These are phyloP conservation scores for Solanum habrochaites DNA, from an alignment of 257 asterid species.

Conservation along the genomic window DNA sequence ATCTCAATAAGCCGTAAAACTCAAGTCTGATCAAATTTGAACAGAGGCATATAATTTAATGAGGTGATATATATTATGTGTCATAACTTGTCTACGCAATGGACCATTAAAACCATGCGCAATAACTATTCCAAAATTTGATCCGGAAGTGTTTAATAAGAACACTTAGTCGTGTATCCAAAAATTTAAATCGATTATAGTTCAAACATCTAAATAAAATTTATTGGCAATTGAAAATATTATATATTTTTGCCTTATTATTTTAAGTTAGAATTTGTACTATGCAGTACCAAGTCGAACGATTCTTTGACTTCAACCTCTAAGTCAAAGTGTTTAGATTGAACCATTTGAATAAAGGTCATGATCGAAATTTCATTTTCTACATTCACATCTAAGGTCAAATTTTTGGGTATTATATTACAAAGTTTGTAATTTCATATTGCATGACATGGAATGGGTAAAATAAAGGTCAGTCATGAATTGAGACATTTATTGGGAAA, in stretches of 20 bases:
- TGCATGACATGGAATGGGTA: not conserved
- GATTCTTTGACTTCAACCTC: conserved; percentile 12
- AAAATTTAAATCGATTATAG: not conserved
- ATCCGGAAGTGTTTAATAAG: not conserved
- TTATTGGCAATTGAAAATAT: not conserved
- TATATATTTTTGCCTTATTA: not conserved
- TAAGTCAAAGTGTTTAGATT: conserved; percentile 34
- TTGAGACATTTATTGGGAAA: not conserved
- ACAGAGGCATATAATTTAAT: not conserved
- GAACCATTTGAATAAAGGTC: conserved; percentile 1
- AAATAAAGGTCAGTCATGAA: not conserved
- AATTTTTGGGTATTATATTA: not conserved
- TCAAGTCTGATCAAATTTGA: not conserved
- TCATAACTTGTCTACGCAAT: not conserved
- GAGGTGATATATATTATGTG: not conserved
- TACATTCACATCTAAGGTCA: not conserved
- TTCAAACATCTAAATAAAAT: not conserved
- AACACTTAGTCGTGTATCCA: not conserved
- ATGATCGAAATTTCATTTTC: not conserved
- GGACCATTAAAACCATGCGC: not conserved
- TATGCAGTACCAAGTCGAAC: not conserved
- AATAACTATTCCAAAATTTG: not conserved
- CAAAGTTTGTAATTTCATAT: not conserved
- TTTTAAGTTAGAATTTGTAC: not conserved
- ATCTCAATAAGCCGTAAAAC: not conserved